Conservation (phyloP, 495 filamentous ascomycete genomes). For the Lepidopterella palustris region DNA sequence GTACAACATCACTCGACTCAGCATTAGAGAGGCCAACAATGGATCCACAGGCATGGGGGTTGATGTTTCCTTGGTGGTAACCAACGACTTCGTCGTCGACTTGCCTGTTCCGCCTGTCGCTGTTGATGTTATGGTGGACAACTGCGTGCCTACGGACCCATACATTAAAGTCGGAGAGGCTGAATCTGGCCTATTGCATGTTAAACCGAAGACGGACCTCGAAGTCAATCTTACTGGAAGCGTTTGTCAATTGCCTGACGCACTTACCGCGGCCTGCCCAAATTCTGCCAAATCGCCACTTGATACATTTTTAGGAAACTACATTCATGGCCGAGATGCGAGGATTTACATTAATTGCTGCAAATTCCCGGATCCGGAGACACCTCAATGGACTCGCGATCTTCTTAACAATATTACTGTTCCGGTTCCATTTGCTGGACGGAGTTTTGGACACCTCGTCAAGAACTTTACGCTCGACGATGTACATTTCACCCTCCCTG, state of each 20-base stretch:
- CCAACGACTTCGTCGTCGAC: conserved; percentile 68
- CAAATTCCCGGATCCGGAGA: conserved; percentile 52
- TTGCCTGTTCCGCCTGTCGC: conserved; percentile 69
- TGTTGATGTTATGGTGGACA: conserved; percentile 77
- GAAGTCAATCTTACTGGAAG: conserved; percentile 61
- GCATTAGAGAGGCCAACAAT: conserved; percentile 61
- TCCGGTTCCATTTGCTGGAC: conserved; percentile 75
- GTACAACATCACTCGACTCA: conserved; percentile 69
- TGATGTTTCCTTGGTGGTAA: conserved; percentile 61
- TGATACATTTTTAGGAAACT: conserved; percentile 73
- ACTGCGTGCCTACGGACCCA: conserved; percentile 56
- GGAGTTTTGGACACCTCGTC: conserved; percentile 71
- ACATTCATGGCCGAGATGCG: conserved; percentile 69
- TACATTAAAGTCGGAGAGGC: conserved; percentile 70
- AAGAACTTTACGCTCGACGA: conserved; percentile 78
- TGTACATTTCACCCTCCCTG: conserved; percentile 76
- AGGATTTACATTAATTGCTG: conserved; percentile 78
- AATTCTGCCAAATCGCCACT: conserved; percentile 70
- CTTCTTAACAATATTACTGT: conserved; percentile 76
- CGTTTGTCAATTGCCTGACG: conserved; percentile 61
- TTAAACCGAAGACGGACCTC: conserved; percentile 59
- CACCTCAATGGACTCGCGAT: conserved; percentile 74
- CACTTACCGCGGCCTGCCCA: conserved; percentile 65
- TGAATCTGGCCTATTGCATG: conserved; percentile 54
- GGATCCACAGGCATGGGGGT: conserved; percentile 55